Base-by-base conservation (phyloP, 1,284 basidiomycete genomes). In the Heliocybe sulcata region DNA sequence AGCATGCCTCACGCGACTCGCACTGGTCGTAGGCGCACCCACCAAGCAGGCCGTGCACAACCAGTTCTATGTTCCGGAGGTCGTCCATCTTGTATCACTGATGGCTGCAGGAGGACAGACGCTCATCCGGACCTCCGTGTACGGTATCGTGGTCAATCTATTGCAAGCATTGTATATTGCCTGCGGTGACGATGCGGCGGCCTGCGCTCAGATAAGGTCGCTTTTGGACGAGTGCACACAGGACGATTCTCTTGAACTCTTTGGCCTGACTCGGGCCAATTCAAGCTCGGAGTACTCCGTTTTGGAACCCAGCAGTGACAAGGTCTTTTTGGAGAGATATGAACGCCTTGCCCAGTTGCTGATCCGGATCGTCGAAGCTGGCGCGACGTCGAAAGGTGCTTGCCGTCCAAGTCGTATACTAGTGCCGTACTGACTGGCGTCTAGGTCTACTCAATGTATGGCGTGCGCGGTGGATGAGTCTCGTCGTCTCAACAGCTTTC, bases 401-500 rank as follows among this genome's bases (percentile, higher is more conserved):
- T 31, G 29, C 16, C 22, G 23, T 26, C 19, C 26, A 23, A 56
- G n/a, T 50, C 33, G 3, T 45, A 38, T 27, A 19, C 45, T 48
- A 8, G 6, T 4, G 25, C 27, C 38, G 35, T 55, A 20, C 25
- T 54, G 49, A 53, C 35, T 20, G 3, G 38, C 50, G 51, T 22
- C 53, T 53, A 93, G 94, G 92, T 53, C 75, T 94, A 10, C 75
- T 92, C 42, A 98, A 98, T 65, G 83, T 90, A 14, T 98, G 95
- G 94, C 82, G 90, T 56, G 92, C 94, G 25, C 79, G 94, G 38
- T 94, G 94, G 91, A 93, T 94, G 84, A 87, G 92, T 54, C 71
- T 98, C 54, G 84, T 94, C n/a, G 90, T 92, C 0, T 86, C 92
- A 1, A 93, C 89, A 0, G 93, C 94, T 20, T 97, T 98, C 77